A percentile compares a stretch with the other conserved stretches of the same genome.
phyloP scores from a whole-genome alignment of 2,329 filamentous ascomycete genomes.

The Fusarium sp. region DNA sequence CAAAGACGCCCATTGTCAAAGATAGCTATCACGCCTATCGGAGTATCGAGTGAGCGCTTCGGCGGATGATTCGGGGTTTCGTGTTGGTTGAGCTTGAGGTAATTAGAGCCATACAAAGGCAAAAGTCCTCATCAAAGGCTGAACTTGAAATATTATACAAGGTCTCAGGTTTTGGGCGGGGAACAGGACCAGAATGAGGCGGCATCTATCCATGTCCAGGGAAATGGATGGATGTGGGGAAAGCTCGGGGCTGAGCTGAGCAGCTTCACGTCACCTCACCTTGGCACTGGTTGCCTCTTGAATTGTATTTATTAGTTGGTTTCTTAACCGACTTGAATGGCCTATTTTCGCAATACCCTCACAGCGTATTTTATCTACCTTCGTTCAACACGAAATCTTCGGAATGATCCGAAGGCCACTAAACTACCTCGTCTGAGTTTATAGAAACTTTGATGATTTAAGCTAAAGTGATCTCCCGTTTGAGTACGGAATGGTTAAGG shows the following conservation, averaged over 20 bases:
- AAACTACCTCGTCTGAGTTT: no score
- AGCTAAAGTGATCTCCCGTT: neutral
- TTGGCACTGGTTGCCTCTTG: conserved; percentile 28
- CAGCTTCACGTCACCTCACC: conserved; percentile 22
- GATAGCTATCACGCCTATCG: conserved; percentile 6
- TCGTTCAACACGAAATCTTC: no score
- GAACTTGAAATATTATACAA: conserved; percentile 10
- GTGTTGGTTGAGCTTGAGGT: neutral
- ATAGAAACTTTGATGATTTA: neutral
- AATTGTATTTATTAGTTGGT: conserved; percentile 8
- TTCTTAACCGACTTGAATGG: no score
- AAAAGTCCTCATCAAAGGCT: conserved; percentile 6
- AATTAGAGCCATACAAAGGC: conserved; percentile 5
- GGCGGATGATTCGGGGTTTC: conserved; percentile 9
- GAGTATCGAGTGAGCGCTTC: neutral
- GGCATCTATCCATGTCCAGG: conserved; percentile 31
- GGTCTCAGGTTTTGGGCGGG: conserved; percentile 39
- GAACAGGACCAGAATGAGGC: conserved; percentile 41
- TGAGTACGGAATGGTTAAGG: no score
- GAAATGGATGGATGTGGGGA: conserved; percentile 28
- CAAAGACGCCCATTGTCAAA: conserved; percentile 59
- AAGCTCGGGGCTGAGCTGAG: conserved; percentile 24
- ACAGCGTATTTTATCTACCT: no score
- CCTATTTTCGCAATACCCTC: no score
- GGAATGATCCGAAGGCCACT: no score